These are phyloP conservation scores for Astrothelium subdiscretum DNA, from an alignment of 495 filamentous ascomycete species.

Conservation along the genomic window DNA sequence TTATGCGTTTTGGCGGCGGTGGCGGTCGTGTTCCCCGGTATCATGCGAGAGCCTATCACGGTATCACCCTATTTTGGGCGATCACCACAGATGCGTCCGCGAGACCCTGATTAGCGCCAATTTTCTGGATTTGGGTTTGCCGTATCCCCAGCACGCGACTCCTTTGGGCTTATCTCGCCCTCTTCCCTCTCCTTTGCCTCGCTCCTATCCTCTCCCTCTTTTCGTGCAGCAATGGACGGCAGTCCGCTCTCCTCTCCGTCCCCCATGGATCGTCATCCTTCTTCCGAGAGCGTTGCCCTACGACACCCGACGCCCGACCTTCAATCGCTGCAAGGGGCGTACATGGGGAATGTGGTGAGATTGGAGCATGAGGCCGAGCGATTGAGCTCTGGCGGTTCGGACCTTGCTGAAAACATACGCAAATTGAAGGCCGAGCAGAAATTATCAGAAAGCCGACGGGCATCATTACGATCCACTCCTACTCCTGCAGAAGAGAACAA, in stretches of 20 bases:
- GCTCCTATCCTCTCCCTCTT: background rate
- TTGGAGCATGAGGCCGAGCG: conserved; percentile 74
- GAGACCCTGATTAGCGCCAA: background rate
- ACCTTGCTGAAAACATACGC: conserved; percentile 71
- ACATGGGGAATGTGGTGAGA: conserved; percentile 65
- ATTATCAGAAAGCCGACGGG: conserved; percentile 44
- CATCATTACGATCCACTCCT: conserved; percentile 12
- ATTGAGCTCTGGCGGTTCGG: conserved; percentile 62
- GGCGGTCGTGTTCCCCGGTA: background rate
- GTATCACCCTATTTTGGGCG: background rate
- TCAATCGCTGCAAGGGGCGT: conserved; percentile 61
- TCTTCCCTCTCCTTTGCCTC: background rate
- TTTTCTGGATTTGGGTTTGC: background rate
- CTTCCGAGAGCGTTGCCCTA: conserved; percentile 23
- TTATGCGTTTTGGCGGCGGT: background rate
- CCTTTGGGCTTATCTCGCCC: background rate
- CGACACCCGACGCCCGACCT: conserved; percentile 69
- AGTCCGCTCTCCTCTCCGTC: background rate
- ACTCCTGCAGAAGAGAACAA: background rate
- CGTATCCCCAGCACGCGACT: background rate
- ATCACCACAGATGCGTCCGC: background rate
- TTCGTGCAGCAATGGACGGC: background rate
- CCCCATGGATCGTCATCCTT: background rate
- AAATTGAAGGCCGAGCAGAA: conserved; percentile 71
- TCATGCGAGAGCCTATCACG: no score